phyloP scores from a whole-genome alignment of 2,329 filamentous ascomycete species.

The Colletotrichum karsti region DNA sequence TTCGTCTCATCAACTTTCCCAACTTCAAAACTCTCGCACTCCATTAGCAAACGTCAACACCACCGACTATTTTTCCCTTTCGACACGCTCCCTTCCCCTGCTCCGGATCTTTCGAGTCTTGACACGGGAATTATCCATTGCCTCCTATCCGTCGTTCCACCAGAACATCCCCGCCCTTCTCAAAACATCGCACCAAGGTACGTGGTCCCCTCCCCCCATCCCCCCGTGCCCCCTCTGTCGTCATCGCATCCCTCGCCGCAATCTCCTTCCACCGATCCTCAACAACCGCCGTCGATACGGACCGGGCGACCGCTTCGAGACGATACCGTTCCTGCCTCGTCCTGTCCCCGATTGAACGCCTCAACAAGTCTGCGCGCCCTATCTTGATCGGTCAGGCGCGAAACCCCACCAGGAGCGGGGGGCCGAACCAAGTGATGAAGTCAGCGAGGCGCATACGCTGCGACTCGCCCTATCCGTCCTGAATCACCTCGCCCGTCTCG shows the following conservation, averaged over 20 bases:
- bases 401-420: constrained; percentile 31
- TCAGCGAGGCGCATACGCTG: constrained; percentile 30
- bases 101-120: constrained; percentile 16
- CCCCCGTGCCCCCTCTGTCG: constrained; percentile 47
- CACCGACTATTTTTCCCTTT: constrained; percentile 25
- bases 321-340: constrained; percentile 2
- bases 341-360: constrained; percentile 14
- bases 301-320: constrained; percentile 6
- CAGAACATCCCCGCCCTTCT: constrained; percentile 24
- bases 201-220: constrained; percentile 27
- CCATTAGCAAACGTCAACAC: constrained; percentile 34
- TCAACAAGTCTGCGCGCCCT: constrained; percentile 20
- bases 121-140: constrained; percentile 20
- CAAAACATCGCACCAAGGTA: constrained; percentile 32
- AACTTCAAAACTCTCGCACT: constrained; percentile 38
- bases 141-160: constrained; percentile 21
- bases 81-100: constrained; percentile 29
- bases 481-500: not conserved
- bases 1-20: constrained; percentile 42
- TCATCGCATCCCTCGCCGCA: constrained; percentile 44
- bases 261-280: constrained; percentile 22
- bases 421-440: constrained; percentile 29
- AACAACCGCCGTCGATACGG: constrained; percentile 15
- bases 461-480: not conserved
- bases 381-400: constrained; percentile 26